Base-by-base conservation (phyloP, 345 rosid species). In the Citrus sinensis region DNA sequence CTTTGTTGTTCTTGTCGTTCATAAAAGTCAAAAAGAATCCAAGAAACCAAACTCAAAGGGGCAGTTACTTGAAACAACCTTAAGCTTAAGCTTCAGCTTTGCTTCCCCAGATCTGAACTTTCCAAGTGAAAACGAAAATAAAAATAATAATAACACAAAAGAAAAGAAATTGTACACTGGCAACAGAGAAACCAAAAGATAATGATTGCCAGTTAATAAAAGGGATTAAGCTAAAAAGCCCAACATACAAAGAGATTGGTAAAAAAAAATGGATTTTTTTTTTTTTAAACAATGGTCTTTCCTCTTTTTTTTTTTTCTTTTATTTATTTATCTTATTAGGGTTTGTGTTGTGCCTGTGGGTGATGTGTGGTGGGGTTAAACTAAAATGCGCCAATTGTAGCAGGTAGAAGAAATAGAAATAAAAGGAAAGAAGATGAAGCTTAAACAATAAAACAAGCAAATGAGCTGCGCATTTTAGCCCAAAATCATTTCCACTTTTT, bases 81-180 rank as follows among this genome's bases (percentile, higher is more conserved):
- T 65, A 49, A 54, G 58, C 58, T 78, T 65, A 49, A 51, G 56
- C 56, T 17, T 54, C 19, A 11, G 58, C n/a, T 46, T 46, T 16
- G 78, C 78, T 70, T 76, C 74, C 75, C 61, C 89, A 86, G 91
- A 88, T 88, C 89, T 88, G 87, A 83, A 87, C 69, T 75, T 75
- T n/a, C 13, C 37, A 6, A 71, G 17, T 30, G 4, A 55, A 55
- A 30, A 27, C 40, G 59, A 7, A 49, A 69, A 75, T 67, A 39
- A 67, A 5, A 17, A 40, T 58, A 76, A 67, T 55, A 30, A 59
- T 22, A 32, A 32, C 34, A 59, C 7, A 37, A 59, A 73, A 70
- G 59, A 37, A 74, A 77, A 64, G 35, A 77, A 76, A 49, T 30
- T 67, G 70, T 9, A 80, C 29, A 76, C 40, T 49, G 25, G 61